Percentiles rank a stretch among this genome's conserved stretches.
These are phyloP conservation scores for Oropetium thomaeum DNA, from an alignment of 176 grass and related monocot genomes.

Conservation along the genomic window DNA sequence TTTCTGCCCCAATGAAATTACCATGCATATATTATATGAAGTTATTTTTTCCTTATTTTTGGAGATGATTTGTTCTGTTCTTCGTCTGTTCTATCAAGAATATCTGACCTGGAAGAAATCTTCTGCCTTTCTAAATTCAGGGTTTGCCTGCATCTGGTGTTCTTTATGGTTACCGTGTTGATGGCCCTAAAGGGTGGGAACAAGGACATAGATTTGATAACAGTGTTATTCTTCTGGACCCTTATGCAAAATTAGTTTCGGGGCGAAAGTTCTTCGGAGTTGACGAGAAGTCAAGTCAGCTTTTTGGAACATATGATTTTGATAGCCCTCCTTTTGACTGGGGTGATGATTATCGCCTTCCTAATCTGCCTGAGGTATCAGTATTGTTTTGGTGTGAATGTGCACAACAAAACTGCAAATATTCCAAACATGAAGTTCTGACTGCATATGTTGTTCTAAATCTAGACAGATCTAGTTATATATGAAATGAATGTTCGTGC, in stretches of 20 bases:
- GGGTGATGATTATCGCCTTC: conserved; percentile 76
- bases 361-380: conserved; percentile 90
- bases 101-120: conserved; percentile 8
- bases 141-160: conserved; percentile 75
- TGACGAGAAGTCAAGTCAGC: conserved; percentile 48
- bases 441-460: conserved; percentile 32
- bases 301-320: conserved; percentile 86
- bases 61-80: background rate
- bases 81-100: background rate
- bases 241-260: conserved; percentile 96
- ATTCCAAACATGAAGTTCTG: conserved; percentile 31
- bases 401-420: no score
- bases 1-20: conserved; percentile 29
- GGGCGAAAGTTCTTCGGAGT: conserved; percentile 69
- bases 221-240: conserved; percentile 75
- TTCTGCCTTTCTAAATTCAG: conserved; percentile 43
- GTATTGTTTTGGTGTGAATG: conserved; percentile 17
- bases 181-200: conserved; percentile 72
- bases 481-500: conserved; percentile 97
- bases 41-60: background rate
- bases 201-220: conserved; percentile 88
- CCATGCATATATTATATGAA: background rate
- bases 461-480: conserved; percentile 96
- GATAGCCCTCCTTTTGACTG: conserved; percentile 77
- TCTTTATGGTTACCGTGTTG: conserved; percentile 79